These are phyloP conservation scores for Drechmeria coniospora DNA, from an alignment of 2,329 filamentous ascomycete genomes.

Conservation along the genomic window DNA sequence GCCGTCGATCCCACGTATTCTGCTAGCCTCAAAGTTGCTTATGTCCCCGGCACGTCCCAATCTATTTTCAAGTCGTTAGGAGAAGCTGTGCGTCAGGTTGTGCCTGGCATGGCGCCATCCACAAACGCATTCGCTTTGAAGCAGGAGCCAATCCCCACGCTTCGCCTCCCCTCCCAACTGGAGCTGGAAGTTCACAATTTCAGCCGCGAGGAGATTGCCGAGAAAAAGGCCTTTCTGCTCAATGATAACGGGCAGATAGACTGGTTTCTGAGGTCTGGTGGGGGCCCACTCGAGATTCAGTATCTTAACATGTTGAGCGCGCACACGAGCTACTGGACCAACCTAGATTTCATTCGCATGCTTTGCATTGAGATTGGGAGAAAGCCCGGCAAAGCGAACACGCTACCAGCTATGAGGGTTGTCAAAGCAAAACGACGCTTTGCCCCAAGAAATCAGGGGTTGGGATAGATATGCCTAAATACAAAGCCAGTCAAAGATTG, in stretches of 20 bases:
- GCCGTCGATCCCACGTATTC: slow-evolving; percentile 74
- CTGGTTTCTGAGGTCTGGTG: slow-evolving; percentile 69
- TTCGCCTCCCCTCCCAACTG: slow-evolving; percentile 47
- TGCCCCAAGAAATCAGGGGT: slow-evolving; percentile 4
- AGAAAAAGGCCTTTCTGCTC: slow-evolving; percentile 71
- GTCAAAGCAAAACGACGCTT: slow-evolving; percentile 33
- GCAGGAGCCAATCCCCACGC: slow-evolving; percentile 20
- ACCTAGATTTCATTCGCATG: slow-evolving; percentile 77
- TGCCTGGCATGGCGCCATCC: slow-evolving; percentile 32
- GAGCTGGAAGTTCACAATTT: slow-evolving; percentile 96
- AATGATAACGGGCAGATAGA: slow-evolving; percentile 98
- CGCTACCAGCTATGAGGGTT: slow-evolving; percentile 42
- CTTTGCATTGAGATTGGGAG: slow-evolving; percentile 78
- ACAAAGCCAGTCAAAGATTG: too few relatives aligned
- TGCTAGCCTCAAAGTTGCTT: slow-evolving; percentile 57
- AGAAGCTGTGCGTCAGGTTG: slow-evolving; percentile 45
- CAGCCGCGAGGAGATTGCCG: slow-evolving; percentile 77
- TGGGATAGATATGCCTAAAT: too few relatives aligned
- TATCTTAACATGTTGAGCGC: slow-evolving; percentile 95
- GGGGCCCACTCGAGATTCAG: slow-evolving; percentile 82
- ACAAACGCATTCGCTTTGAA: slow-evolving; percentile 14
- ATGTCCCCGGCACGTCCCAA: slow-evolving; percentile 58
- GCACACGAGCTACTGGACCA: slow-evolving; percentile 87
- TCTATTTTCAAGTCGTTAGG: slow-evolving; percentile 51
- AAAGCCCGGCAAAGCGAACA: slow-evolving; percentile 46